Conservation (phyloP, 139 green algal genomes). For the Diplosphaera chodatii region DNA sequence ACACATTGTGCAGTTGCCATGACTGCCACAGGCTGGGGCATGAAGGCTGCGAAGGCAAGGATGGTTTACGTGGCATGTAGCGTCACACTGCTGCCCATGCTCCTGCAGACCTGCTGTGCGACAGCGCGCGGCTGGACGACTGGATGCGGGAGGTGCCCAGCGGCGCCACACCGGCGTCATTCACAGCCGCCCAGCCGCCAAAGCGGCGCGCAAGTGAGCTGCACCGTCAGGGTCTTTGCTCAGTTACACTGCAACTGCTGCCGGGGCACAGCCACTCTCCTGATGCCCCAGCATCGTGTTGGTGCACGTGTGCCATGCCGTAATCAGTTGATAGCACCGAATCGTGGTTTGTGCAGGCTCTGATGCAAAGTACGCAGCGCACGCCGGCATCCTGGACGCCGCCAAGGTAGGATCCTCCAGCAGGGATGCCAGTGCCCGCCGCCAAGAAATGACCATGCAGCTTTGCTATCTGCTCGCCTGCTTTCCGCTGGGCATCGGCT, state of each 20-base stretch:
- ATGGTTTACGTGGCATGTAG: too few species aligned
- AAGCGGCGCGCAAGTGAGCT: neutral
- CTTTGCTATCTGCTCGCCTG: too few species aligned
- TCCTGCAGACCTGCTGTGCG: constrained; percentile 40
- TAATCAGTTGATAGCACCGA: too few species aligned
- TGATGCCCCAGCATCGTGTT: too few species aligned
- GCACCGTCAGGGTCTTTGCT: too few species aligned
- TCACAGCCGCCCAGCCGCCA: neutral
- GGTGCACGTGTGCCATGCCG: too few species aligned
- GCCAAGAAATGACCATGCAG: too few species aligned
- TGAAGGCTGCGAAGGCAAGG: too few species aligned
- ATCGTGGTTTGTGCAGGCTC: neutral
- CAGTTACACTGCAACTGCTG: neutral
- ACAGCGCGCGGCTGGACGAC: constrained; percentile 41
- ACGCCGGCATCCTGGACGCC: constrained; percentile 53
- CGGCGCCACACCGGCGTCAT: neutral
- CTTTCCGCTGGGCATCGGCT: too few species aligned
- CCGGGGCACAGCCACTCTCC: too few species aligned
- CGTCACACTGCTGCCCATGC: neutral
- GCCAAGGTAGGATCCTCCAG: constrained; percentile 17
- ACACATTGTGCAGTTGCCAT: too few species aligned
- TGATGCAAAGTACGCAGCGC: constrained; percentile 14
- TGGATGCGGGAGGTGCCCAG: constrained; percentile 25
- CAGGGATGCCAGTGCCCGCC: neutral
- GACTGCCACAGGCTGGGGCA: too few species aligned